These are phyloP conservation scores for Penicillium waksmanii DNA, from an alignment of 495 filamentous ascomycete genomes.

Conservation along the genomic window DNA sequence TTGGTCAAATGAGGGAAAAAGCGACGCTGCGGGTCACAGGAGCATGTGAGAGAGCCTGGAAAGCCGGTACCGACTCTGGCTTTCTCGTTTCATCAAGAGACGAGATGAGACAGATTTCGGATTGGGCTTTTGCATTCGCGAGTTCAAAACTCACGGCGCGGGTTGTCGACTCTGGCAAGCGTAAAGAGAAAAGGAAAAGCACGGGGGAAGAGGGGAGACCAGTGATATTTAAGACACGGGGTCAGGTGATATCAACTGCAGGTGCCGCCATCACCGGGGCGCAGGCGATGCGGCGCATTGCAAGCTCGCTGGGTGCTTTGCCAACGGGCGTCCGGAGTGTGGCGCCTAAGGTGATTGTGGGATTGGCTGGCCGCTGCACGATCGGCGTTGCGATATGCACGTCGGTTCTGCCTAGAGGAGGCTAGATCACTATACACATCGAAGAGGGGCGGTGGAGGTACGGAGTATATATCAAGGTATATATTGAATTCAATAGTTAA, in stretches of 20 bases:
- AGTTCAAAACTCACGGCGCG: constrained; percentile 36
- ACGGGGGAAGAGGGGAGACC: constrained; percentile 17
- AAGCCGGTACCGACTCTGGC: constrained; percentile 37
- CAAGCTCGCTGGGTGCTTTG: constrained; percentile 15
- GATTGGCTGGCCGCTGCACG: constrained; percentile 18
- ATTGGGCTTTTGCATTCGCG: constrained; percentile 37
- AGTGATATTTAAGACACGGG: constrained; percentile 34
- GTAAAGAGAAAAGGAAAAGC: constrained; percentile 30
- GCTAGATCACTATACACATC: background rate
- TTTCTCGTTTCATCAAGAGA: constrained; percentile 33
- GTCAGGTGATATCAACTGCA: constrained; percentile 38
- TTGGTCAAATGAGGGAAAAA: constrained; percentile 37
- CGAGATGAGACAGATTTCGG: constrained; percentile 23
- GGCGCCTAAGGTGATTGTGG: constrained; percentile 19
- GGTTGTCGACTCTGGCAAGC: constrained; percentile 47
- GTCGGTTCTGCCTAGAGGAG: constrained; percentile 8
- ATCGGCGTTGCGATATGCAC: constrained; percentile 23
- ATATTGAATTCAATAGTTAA: too few relatives aligned
- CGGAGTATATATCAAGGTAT: too few relatives aligned
- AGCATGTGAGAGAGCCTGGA: constrained; percentile 42
- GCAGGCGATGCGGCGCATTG: constrained; percentile 12
- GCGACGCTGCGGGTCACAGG: constrained; percentile 43
- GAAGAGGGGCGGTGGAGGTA: background rate
- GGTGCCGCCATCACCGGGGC: constrained; percentile 35
- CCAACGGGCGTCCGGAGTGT: constrained; percentile 13